Percentiles rank a stretch among this genome's conserved stretches.
Evolutionary conservation across 371 early-diverging fungal genomes (phyloP).

Genomic region (Parasitella parasitica): DNA sequence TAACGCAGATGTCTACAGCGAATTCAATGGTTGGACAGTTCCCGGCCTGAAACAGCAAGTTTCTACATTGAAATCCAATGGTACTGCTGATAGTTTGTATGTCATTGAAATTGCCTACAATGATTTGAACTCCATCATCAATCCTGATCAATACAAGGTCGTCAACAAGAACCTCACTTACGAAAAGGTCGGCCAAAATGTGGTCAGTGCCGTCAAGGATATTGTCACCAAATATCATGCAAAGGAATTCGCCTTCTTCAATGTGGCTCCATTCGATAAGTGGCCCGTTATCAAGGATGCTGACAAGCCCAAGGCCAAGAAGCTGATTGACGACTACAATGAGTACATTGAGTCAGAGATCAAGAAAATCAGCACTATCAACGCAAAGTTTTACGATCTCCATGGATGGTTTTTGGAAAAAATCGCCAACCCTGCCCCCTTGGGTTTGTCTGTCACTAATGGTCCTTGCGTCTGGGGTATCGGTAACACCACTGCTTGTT

Average conservation of each 20-base stretch:
- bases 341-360: not conserved
- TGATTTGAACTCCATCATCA: constrained; percentile 24
- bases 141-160: constrained; percentile 19
- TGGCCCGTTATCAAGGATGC: constrained; percentile 16
- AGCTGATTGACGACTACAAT: constrained; percentile 20
- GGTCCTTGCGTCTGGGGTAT: constrained; percentile 25
- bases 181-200: constrained; percentile 15
- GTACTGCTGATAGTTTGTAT: constrained; percentile 15
- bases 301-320: constrained; percentile 1
- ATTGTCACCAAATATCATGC: constrained; percentile 17
- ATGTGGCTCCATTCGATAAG: constrained; percentile 17
- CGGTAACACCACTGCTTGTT: constrained; percentile 22
- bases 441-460: constrained; percentile 9
- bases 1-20: constrained; percentile 21
- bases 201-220: constrained; percentile 5
- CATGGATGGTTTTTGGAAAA: constrained; percentile 10
- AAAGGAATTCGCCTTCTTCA: constrained; percentile 17
- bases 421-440: constrained; percentile 6
- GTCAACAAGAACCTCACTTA: constrained; percentile 10
- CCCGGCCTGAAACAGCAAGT: constrained; percentile 25
- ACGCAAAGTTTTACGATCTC: constrained; percentile 19
- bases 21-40: constrained; percentile 23
- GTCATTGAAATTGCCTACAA: constrained; percentile 30
- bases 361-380: not conserved
- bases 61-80: constrained; percentile 1